Base-by-base conservation (phyloP, 176 grass and related monocot genomes). In the Thinopyrum elongatum region DNA sequence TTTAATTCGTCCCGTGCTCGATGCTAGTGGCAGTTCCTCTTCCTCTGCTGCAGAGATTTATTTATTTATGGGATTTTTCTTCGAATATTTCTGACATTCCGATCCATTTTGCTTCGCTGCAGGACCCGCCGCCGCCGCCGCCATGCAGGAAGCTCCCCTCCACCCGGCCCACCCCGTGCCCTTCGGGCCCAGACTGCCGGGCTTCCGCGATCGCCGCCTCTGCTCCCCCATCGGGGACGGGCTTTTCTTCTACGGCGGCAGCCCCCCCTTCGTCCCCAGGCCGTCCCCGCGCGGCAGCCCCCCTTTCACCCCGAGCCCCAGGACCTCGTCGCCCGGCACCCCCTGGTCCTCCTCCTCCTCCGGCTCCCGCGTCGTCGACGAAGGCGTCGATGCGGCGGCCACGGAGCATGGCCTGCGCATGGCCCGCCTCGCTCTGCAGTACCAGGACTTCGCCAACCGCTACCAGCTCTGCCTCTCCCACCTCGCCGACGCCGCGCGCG, bases 391-490 rank as follows among this genome's bases (percentile, higher is more conserved):
- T 1, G 53, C 59, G 35, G 55, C 83, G 8, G 23, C 46, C 17
- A 79, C 76, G 28, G 90, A 94, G 23, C 87, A 92, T 23, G 86
- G 84, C 23, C 72, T 76, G 65, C 91, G 85, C 90, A 79, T 95
- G 33, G 64, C 89, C 25, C 95, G 86, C 62, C 90, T 95, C 85
- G 82, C 91, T 76, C 88, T 86, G 79, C 96, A 92, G 83, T 95
- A 90, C 82, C 94, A 82, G 88, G 90, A 92, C 65, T 77, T 81
- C 33, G 70, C 84, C 83, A 79, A 51, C 76, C 86, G 90, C 88
- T 98, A 94, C 84, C 79, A 92, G 27, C 78, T 92, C 80, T 98
- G 94, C 76, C 36, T 95, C 79, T 88, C 88, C 61, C 87, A 98
- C 76, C 94, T 98, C 86, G 88, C 87, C 55, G 92, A 96, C 49